Evolutionary conservation across 495 filamentous ascomycete species (phyloP), one percentile per base, ranked within the genome.

Genomic region (Penicillium coffeae): DNA sequence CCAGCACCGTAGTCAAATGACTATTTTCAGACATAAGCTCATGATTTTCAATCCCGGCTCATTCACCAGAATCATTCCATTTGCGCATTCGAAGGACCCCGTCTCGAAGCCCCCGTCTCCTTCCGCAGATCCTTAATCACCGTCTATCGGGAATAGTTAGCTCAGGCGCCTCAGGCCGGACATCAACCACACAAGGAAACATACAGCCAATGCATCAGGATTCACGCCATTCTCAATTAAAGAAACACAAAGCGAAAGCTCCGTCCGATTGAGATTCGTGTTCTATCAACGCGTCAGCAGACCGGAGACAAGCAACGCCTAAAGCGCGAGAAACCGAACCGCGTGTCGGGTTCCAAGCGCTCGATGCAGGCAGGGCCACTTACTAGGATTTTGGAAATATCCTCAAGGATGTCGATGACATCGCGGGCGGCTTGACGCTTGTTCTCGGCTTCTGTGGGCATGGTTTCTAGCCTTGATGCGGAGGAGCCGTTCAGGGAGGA

Each of bases 221-320:
- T 94, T 95, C 8, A 96, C 89, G 5, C 94, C 94, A 66, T 96
- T 96, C 69, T 98, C 93, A 51, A 98, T 89, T 59, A 98, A 79
- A 36, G 89, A 95, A 45, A 97, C 92, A 62, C 93, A 98, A 45
- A 94, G 84, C 8, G 91, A 95, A 10, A 98, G 78, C 8, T 90
- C 89, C 32, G 87, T 85, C 15, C 93, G 82, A 66, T 95, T 90
- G 22, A 98, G 82, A 54, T 93, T 77, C 25, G 91, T 95, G 64
- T 97, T 96, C 93, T 96, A 52, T 45, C 20, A 22, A 19, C 12
- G 39, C 19, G 18, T 35, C 1, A 36, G 20, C 12, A 10, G 8
- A 16, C 20, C 34, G 21, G 10, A 7, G 34, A 34, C 13, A 8
- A 20, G 3, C 3, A 18, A 15, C 20, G n/a, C 19, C 20, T 4